Evolutionary conservation across 176 grass and related monocot genomes (phyloP).

Genomic region (Eremochloa ophiuroides): DNA sequence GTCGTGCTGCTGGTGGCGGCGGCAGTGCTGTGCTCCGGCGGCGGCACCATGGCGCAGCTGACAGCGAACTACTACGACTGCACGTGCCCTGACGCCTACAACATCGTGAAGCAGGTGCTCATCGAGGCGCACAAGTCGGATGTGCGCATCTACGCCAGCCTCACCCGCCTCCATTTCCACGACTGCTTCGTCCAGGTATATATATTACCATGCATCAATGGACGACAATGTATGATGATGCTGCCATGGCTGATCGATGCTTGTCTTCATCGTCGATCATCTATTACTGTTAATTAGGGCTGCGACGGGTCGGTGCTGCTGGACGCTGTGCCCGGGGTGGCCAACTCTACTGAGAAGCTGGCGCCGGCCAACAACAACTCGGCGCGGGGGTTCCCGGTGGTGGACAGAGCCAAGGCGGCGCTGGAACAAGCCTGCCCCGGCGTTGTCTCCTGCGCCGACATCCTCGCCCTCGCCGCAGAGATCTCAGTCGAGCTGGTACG

Average conservation of each 20-base stretch:
- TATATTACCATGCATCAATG: background rate
- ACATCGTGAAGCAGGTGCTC: constrained; percentile 46
- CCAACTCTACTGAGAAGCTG: constrained; percentile 45
- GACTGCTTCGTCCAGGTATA: constrained; percentile 91
- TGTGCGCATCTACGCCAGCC: constrained; percentile 59
- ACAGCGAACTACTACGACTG: constrained; percentile 47
- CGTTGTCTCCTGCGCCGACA: constrained; percentile 86
- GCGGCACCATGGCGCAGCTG: constrained; percentile 31
- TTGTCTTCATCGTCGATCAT: too few species aligned
- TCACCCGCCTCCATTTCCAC: constrained; percentile 81
- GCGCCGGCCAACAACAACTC: constrained; percentile 56
- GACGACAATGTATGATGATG: too few species aligned
- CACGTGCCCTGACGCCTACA: constrained; percentile 52
- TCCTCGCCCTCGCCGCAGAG: constrained; percentile 76
- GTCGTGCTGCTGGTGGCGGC: background rate
- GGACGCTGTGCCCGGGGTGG: constrained; percentile 34
- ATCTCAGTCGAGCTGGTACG: constrained; percentile 63
- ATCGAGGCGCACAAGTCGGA: constrained; percentile 53
- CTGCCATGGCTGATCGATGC: too few species aligned
- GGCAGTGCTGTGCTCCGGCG: background rate
- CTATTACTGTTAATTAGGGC: too few species aligned
- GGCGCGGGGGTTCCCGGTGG: constrained; percentile 44
- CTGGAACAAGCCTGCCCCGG: constrained; percentile 66
- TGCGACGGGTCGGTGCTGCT: constrained; percentile 80
- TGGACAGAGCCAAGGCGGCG: constrained; percentile 61